phyloP scores from a whole-genome alignment of 495 filamentous ascomycete species.

The Podospora australis region DNA sequence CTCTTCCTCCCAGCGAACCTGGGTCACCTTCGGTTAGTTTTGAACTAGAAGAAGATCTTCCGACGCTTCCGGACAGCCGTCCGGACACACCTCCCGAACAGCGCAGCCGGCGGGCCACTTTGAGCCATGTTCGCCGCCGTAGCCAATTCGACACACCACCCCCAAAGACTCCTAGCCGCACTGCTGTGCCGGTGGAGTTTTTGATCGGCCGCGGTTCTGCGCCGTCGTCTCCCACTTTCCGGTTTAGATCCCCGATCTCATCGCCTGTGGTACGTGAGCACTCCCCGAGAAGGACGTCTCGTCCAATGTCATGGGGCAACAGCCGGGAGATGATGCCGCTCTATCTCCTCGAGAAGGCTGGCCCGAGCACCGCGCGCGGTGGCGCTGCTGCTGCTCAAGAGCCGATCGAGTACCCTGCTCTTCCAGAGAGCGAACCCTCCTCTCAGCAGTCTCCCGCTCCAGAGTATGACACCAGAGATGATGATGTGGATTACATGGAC shows the following conservation, averaged over 20 bases:
- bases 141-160: constrained; percentile 34
- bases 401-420: constrained; percentile 9
- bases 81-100: constrained; percentile 41
- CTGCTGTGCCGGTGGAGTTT: constrained; percentile 46
- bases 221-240: constrained; percentile 35
- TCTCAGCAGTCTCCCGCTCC: constrained; percentile 24
- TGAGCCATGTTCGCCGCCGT: constrained; percentile 29
- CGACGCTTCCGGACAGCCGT: constrained; percentile 46
- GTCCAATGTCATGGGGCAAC: constrained; percentile 47
- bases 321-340: constrained; percentile 45
- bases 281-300: constrained; percentile 23
- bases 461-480: constrained; percentile 7
- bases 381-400: constrained; percentile 8
- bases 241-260: constrained; percentile 29
- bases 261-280: too few species aligned
- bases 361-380: too few species aligned
- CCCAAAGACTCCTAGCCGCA: constrained; percentile 44
- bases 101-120: constrained; percentile 18
- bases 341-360: constrained; percentile 39
- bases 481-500: constrained; percentile 17
- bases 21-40: constrained; percentile 32
- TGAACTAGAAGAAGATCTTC: constrained; percentile 28
- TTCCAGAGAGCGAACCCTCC: constrained; percentile 30
- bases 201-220: constrained; percentile 37
- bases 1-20: constrained; percentile 47